Evolutionary conservation across 768 basidiomycete genomes (phyloP).

Genomic region (Leccinum disarticulatum): DNA sequence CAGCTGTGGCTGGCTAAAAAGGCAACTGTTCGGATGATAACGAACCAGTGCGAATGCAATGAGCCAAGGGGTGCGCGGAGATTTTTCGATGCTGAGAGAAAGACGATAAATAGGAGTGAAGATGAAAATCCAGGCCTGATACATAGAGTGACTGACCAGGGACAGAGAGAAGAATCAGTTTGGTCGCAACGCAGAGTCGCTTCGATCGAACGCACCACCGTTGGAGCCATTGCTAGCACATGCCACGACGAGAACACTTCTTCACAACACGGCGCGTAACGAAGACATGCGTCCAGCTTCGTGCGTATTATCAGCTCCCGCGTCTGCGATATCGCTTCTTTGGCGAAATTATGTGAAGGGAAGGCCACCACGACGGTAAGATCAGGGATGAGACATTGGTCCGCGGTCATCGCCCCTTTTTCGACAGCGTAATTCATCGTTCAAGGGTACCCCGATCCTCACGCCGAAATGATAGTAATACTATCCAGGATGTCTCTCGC

Average conservation of each 20-base stretch:
- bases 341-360: not conserved
- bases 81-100: not conserved
- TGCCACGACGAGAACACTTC: not conserved
- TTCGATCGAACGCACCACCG: not conserved
- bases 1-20: not conserved
- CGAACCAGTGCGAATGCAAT: not conserved
- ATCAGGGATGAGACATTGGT: not conserved
- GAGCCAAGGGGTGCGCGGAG: not conserved
- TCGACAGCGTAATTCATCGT: conserved; percentile 5
- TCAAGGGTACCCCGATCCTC: conserved; percentile 20
- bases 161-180: not conserved
- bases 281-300: not conserved
- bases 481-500: not conserved
- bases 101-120: not conserved
- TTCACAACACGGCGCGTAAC: not conserved
- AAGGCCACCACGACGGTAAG: not conserved
- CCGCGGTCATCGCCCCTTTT: conserved; percentile 17
- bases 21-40: conserved; percentile 1
- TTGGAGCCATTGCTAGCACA: not conserved
- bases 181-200: not conserved
- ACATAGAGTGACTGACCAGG: not conserved
- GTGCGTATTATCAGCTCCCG: not conserved
- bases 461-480: conserved; percentile 3
- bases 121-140: not conserved
- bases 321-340: not conserved